Evolutionary conservation across 2,329 filamentous ascomycete species (phyloP), one percentile per base, ranked within the genome.

Genomic region (Blastomyces parvus): DNA sequence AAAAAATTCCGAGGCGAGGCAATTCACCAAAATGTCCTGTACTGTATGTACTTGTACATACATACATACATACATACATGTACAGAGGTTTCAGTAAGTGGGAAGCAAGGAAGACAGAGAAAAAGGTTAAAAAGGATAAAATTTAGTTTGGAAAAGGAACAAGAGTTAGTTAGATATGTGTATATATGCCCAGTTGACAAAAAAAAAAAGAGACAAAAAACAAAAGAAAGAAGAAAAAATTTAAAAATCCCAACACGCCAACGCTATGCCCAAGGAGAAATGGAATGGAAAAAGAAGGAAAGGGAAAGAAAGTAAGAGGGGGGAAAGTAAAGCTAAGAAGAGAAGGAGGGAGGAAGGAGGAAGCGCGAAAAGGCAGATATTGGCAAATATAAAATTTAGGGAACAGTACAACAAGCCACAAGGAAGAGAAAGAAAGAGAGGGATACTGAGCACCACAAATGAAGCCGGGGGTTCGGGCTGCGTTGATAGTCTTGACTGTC

Each of bases 201-300:
- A 50, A 42, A 36, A 36, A 3, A 50, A 25, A 13, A 50, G 8
- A 25, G 22, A 48, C 9, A 5, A 50, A 27, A n/a, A n/a, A 42
- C 40, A 46, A 52, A 50, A 42, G 9, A 36, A 3, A 50, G 14
- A 13, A 50, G 8, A 25, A 48, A 48, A 5, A 50, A 27, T n/a
- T n/a, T 5, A 62, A 48, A 62, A 57, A 44, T 14, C 52, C 60
- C 60, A 46, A 40, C 42, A 53, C 62, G 56, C 62, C 62, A 60
- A 48, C 62, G 62, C 62, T 63, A 63, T 63, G 62, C 62, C 62
- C 44, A 63, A 60, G 52, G 22, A 40, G 36, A 64, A 14, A n/a
- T n/a, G n/a, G n/a, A 25, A 40, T 55, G 7, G n/a, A 42, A 56
- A 50, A 52, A 55, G 13, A 25, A 17, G 1, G 14, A 42, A 14